Evolutionary conservation across 257 asterid species (phyloP).

Genomic region (Petunia secreta): DNA sequence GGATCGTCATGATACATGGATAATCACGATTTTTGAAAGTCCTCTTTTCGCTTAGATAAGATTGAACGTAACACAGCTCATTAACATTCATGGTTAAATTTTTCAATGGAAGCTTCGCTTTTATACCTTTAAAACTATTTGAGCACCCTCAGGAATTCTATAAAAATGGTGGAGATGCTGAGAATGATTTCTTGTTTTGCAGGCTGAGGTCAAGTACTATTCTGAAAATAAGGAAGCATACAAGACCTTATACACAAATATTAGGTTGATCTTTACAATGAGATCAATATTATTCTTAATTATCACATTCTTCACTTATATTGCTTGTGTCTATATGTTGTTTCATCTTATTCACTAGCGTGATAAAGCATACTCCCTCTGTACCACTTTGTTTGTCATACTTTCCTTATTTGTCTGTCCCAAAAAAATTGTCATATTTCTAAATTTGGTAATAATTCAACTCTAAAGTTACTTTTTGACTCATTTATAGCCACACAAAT

Average conservation of each 20-base stretch:
- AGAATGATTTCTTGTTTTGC: conserved; percentile 33
- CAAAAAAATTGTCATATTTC: no score
- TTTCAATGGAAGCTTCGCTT: not conserved
- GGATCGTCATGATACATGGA: not conserved
- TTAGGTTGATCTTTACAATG: conserved; percentile 30
- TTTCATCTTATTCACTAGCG: not conserved
- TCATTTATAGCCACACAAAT: no score
- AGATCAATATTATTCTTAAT: not conserved
- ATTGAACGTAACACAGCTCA: not conserved
- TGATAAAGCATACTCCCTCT: not conserved
- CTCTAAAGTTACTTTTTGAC: no score
- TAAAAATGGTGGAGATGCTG: not conserved
- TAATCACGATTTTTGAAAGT: not conserved
- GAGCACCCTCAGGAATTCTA: not conserved
- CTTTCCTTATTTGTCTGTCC: no score
- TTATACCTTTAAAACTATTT: not conserved
- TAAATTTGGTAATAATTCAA: no score
- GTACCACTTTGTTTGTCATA: no score
- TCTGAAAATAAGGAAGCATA: conserved; percentile 65
- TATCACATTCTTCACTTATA: not conserved
- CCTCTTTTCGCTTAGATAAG: not conserved
- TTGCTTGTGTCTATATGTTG: not conserved
- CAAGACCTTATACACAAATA: conserved; percentile 72
- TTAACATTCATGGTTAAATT: not conserved
- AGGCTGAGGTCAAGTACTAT: conserved; percentile 78